A percentile compares a stretch with the other conserved stretches of the same genome.
These are phyloP conservation scores for Wickerhamiella shivajii DNA, from an alignment of 805 yeast genomes.

Conservation along the genomic window DNA sequence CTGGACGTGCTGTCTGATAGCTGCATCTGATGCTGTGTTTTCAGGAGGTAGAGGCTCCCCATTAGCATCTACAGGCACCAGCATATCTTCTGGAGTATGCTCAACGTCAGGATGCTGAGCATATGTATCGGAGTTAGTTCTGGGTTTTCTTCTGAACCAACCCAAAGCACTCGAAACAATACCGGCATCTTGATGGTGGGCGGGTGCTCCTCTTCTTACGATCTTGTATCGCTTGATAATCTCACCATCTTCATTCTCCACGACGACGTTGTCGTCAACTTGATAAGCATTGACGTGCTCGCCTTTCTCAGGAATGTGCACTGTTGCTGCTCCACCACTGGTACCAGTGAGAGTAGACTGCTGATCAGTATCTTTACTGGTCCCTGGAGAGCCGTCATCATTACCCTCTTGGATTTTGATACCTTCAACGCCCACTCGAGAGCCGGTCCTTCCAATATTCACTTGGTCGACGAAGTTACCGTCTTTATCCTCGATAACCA, in stretches of 20 bases:
- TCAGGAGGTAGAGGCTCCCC: too few relatives aligned
- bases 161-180: too few relatives aligned
- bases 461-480: conserved; percentile 67
- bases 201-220: too few relatives aligned
- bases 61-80: conserved; percentile 16
- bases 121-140: conserved; percentile 18
- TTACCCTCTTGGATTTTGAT: conserved; percentile 3
- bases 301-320: conserved; percentile 10
- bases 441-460: conserved; percentile 20
- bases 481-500: conserved; percentile 66
- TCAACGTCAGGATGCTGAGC: conserved; percentile 19
- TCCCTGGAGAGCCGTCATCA: conserved; percentile 10
- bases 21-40: too few relatives aligned
- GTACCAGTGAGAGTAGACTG: background rate
- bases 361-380: conserved; percentile 9
- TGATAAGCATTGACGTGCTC: conserved; percentile 44
- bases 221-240: conserved; percentile 69
- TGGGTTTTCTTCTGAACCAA: too few relatives aligned
- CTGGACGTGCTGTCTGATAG: too few relatives aligned
- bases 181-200: too few relatives aligned
- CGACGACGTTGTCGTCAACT: conserved; percentile 58
- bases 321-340: conserved; percentile 18
- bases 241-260: conserved; percentile 89
- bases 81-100: conserved; percentile 15
- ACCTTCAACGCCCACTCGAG: conserved; percentile 9